A percentile compares a stretch with the other conserved stretches of the same genome.
Evolutionary conservation across 2,329 filamentous ascomycete species (phyloP).

Genomic region (Colletotrichum paranaense): DNA sequence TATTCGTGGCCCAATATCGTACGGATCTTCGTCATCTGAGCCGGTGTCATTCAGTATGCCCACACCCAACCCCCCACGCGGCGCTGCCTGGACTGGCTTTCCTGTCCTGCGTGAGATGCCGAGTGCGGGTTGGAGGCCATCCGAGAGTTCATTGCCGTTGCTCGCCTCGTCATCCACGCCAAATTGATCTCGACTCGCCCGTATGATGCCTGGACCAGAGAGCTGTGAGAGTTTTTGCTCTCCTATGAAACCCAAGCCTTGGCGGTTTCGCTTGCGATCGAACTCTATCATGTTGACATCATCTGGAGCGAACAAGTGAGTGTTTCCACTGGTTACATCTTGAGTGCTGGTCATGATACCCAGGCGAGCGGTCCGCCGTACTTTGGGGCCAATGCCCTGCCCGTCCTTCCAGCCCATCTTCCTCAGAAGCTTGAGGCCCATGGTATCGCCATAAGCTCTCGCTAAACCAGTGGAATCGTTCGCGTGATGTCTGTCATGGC

Average conservation of each 20-base stretch:
- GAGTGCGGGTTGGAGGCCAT: not conserved
- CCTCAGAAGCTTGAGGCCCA: constrained; percentile 86
- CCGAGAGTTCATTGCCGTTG: not conserved
- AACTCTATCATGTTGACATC: constrained; percentile 78
- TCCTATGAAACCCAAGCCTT: constrained; percentile 76
- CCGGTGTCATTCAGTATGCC: constrained; percentile 92
- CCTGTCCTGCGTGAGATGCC: constrained; percentile 42
- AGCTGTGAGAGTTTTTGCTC: constrained; percentile 60
- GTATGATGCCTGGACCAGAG: not conserved
- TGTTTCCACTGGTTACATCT: constrained; percentile 52
- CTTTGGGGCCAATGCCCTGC: constrained; percentile 90
- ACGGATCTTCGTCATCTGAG: constrained; percentile 95
- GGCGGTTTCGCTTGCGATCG: constrained; percentile 73
- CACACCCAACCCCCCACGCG: constrained; percentile 81
- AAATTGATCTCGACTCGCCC: constrained; percentile 4
- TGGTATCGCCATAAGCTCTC: constrained; percentile 79
- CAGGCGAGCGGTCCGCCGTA: constrained; percentile 79
- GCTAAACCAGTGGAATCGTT: constrained; percentile 76
- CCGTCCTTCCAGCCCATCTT: constrained; percentile 97
- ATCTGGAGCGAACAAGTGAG: constrained; percentile 86
- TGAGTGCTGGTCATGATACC: constrained; percentile 57
- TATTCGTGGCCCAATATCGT: constrained; percentile 90
- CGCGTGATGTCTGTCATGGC: constrained; percentile 44
- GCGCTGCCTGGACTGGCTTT: constrained; percentile 57
- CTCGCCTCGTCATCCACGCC: constrained; percentile 21